Evolutionary conservation across 2,329 filamentous ascomycete species (phyloP).

Genomic region (Stachybotrys elegans): DNA sequence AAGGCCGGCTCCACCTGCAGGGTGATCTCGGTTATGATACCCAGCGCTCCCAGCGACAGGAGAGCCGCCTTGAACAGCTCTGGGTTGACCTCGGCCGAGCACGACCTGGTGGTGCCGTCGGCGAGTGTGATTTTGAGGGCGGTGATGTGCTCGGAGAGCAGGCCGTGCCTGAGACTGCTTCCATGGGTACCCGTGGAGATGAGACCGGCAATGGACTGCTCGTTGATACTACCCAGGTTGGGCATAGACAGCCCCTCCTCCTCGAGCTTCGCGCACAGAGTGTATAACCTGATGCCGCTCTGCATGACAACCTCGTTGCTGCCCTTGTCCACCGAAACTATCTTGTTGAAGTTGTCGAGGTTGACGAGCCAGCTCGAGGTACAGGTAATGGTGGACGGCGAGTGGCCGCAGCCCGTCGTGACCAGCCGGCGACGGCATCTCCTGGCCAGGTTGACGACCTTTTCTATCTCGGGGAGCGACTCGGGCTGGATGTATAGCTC

Average conservation of each 20-base stretch:
- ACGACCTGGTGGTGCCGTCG: conserved; percentile 68
- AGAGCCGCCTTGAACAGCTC: conserved; percentile 86
- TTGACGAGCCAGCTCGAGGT: conserved; percentile 94
- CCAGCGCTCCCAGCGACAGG: conserved; percentile 81
- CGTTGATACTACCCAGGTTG: conserved; percentile 90
- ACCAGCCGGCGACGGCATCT: conserved; percentile 76
- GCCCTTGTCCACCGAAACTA: conserved; percentile 64
- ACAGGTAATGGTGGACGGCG: conserved; percentile 85
- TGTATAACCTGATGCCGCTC: conserved; percentile 78
- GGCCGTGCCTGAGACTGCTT: conserved; percentile 75
- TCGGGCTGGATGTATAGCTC: conserved; percentile 88
- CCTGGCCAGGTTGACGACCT: conserved; percentile 74
- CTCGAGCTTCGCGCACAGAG: conserved; percentile 70
- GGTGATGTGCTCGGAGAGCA: conserved; percentile 74
- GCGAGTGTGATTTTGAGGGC: conserved; percentile 76
- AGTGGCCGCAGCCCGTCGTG: conserved; percentile 86
- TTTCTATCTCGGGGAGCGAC: conserved; percentile 74
- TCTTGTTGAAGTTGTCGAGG: conserved; percentile 72
- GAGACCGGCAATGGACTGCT: conserved; percentile 87
- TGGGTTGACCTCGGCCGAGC: conserved; percentile 62
- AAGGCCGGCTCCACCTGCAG: conserved; percentile 76
- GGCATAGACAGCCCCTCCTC: conserved; percentile 76
- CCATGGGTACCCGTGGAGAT: conserved; percentile 94
- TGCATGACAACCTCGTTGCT: conserved; percentile 70
- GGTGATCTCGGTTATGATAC: conserved; percentile 86